These are phyloP conservation scores for Ceratocystis albifundus DNA, from an alignment of 2,329 filamentous ascomycete species.

Conservation along the genomic window DNA sequence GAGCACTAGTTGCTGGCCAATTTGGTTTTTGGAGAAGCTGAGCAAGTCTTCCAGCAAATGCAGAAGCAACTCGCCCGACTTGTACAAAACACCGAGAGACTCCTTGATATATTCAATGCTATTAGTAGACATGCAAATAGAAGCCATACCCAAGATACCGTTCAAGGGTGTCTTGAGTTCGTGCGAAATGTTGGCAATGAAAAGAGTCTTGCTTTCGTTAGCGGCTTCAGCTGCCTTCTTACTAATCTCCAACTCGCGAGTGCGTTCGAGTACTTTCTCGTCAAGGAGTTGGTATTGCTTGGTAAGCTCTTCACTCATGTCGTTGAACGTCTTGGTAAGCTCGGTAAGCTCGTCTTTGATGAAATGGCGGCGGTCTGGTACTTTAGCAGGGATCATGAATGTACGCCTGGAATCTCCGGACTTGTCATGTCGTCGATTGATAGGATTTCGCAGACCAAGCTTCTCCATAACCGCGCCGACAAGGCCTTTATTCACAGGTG, in stretches of 20 bases:
- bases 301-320: constrained; percentile 82
- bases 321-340: constrained; percentile 74
- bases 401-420: constrained; percentile 37
- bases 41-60: constrained; percentile 81
- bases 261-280: constrained; percentile 71
- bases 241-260: constrained; percentile 72
- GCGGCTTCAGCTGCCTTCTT: constrained; percentile 90
- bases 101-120: constrained; percentile 67
- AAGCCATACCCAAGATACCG: constrained; percentile 88
- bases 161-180: constrained; percentile 91
- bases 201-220: constrained; percentile 92
- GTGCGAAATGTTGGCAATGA: constrained; percentile 86
- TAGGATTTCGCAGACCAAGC: constrained; percentile 22
- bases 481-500: constrained; percentile 8
- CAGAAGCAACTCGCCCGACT: constrained; percentile 59
- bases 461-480: constrained; percentile 23
- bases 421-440: constrained; percentile 27
- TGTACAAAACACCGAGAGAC: constrained; percentile 78
- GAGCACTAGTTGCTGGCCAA: constrained; percentile 68
- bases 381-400: constrained; percentile 78
- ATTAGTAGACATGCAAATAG: constrained; percentile 84
- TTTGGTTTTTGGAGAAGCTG: constrained; percentile 91
- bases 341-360: constrained; percentile 80
- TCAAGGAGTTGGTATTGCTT: constrained; percentile 79
- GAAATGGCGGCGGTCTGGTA: constrained; percentile 60